phyloP scores from a whole-genome alignment of 345 rosid genomes.

The Aquilaria sinensis region DNA sequence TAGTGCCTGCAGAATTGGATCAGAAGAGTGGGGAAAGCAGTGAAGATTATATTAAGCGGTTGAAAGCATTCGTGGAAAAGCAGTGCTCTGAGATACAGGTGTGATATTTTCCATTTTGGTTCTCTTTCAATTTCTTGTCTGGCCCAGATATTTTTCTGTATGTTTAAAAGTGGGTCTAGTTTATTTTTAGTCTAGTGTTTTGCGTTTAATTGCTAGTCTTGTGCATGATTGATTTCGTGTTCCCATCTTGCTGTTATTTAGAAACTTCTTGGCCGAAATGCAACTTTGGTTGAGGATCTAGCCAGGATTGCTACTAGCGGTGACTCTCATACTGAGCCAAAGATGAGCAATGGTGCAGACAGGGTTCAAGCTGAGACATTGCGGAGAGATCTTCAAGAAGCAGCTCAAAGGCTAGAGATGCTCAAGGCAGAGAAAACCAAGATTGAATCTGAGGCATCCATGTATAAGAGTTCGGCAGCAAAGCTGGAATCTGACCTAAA shows the following conservation, averaged over 20 bases:
- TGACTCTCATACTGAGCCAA: slow-evolving; percentile 46
- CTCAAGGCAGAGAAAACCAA: slow-evolving; percentile 65
- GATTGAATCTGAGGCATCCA: slow-evolving; percentile 60
- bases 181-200: too few relatives aligned
- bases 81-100: slow-evolving; percentile 93
- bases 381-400: slow-evolving; percentile 77
- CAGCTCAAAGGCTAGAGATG: slow-evolving; percentile 65
- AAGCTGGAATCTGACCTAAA: slow-evolving; percentile 84
- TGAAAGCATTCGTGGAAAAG: slow-evolving; percentile 74
- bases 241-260: slow-evolving; percentile 18
- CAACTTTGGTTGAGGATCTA: slow-evolving; percentile 81
- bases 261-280: slow-evolving; percentile 85
- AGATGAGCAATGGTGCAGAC: slow-evolving; percentile 43
- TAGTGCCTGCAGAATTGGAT: slow-evolving; percentile 84
- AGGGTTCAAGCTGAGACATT: slow-evolving; percentile 71
- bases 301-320: slow-evolving; percentile 58
- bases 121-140: not conserved
- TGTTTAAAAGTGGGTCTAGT: not conserved
- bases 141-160: not conserved
- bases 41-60: slow-evolving; percentile 61
- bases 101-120: slow-evolving; percentile 4
- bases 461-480: slow-evolving; percentile 57
- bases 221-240: not conserved
- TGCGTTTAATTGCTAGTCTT: too few relatives aligned
- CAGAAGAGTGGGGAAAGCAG: slow-evolving; percentile 70